These are phyloP conservation scores for Dendrobium huoshanense DNA, from an alignment of 106 monocot genomes.

Conservation along the genomic window DNA sequence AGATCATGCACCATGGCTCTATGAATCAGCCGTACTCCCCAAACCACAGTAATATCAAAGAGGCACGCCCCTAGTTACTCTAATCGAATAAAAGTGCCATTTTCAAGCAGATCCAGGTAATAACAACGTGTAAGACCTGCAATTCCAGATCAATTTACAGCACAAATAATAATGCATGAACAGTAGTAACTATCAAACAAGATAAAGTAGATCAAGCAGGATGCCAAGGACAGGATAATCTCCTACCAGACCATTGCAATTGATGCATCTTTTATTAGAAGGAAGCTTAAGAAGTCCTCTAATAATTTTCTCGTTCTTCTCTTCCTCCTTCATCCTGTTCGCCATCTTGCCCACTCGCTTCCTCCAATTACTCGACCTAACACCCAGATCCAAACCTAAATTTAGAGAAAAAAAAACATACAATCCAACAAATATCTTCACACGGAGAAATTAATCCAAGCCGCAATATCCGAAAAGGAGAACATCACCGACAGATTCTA, in stretches of 20 bases:
- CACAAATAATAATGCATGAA: neutral
- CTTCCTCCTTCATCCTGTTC: conserved; percentile 78
- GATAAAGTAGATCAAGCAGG: neutral
- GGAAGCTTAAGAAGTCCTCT: conserved; percentile 83
- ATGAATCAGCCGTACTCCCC: neutral
- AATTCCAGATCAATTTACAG: neutral
- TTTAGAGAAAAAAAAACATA: neutral
- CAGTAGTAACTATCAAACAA: no score
- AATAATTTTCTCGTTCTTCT: conserved; percentile 92
- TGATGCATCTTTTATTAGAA: conserved; percentile 71
- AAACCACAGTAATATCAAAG: neutral
- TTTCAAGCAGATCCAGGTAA: neutral
- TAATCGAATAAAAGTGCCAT: neutral
- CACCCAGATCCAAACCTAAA: conserved; percentile 8
- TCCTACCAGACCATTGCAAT: conserved; percentile 85
- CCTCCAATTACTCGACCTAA: conserved; percentile 2
- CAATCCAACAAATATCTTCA: neutral
- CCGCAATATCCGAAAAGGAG: neutral
- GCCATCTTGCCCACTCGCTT: conserved; percentile 32
- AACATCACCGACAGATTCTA: neutral
- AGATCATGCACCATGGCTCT: neutral
- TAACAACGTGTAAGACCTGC: neutral
- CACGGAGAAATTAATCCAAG: neutral
- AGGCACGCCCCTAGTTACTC: neutral
- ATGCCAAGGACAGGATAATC: neutral